A percentile compares a stretch with the other conserved stretches of the same genome.
Conservation (phyloP, 257 asterid species). For the Jasminum sambac region DNA sequence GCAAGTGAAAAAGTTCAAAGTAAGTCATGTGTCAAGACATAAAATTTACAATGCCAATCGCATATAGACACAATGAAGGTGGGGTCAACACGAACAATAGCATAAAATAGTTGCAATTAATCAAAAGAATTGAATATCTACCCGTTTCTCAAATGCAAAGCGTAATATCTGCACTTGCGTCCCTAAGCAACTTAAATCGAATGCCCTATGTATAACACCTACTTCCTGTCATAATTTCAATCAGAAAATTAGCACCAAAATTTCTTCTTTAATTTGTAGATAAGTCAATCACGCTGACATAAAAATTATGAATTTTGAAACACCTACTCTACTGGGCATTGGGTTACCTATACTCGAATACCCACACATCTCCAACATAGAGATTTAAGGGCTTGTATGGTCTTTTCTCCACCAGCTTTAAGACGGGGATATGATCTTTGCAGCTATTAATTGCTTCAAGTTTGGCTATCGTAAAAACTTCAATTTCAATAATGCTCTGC, state of each 20-base stretch:
- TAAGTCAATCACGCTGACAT: background rate
- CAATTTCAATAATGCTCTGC: constrained; percentile 74
- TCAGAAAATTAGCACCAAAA: constrained; percentile 24
- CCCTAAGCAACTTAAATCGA: constrained; percentile 92
- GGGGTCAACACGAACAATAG: background rate
- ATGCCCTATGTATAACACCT: constrained; percentile 75
- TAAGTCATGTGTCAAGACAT: no score
- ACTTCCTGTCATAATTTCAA: constrained; percentile 62
- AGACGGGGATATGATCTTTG: constrained; percentile 81
- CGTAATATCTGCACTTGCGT: constrained; percentile 90
- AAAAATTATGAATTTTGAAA: background rate
- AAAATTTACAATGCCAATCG: no score
- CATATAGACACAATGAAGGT: background rate
- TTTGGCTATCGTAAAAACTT: constrained; percentile 78
- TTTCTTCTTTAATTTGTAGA: background rate
- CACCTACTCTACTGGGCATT: background rate
- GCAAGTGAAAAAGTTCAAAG: no score
- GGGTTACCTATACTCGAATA: constrained; percentile 85
- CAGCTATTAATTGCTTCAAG: constrained; percentile 95
- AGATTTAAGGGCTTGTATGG: constrained; percentile 82
- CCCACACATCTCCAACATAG: constrained; percentile 97
- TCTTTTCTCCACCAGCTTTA: constrained; percentile 94
- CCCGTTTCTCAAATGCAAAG: constrained; percentile 85
- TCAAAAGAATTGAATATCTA: constrained; percentile 26
- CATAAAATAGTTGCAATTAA: background rate